These are phyloP conservation scores for Actinomortierella ambigua DNA, from an alignment of 371 early-diverging fungal genomes.

Conservation along the genomic window DNA sequence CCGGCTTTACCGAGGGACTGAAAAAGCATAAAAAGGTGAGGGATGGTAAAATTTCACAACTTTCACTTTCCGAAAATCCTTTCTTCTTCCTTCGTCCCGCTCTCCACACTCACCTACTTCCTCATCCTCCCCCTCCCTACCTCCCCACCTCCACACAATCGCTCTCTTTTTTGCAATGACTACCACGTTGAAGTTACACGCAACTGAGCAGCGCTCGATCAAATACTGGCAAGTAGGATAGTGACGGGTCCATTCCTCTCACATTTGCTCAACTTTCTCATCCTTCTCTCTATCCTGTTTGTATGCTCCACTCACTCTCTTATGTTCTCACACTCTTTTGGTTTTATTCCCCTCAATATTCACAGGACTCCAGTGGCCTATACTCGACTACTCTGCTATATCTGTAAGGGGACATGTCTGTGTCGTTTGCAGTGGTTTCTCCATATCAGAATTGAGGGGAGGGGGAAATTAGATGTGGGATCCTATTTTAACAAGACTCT, in stretches of 20 bases:
- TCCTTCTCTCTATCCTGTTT: not conserved
- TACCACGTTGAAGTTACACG: not conserved
- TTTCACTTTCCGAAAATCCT: no score
- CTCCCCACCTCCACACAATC: not conserved
- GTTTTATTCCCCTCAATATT: not conserved
- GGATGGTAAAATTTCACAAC: no score
- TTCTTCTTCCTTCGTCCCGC: not conserved
- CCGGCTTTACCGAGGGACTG: no score
- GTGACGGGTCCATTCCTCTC: no score
- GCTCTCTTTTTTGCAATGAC: not conserved
- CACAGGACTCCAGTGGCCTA: slow-evolving; percentile 37
- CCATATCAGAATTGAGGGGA: no score
- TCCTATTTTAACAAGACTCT: no score
- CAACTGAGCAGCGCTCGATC: slow-evolving; percentile 25
- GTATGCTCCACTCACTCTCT: not conserved
- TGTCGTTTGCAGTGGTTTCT: not conserved
- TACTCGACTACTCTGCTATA: slow-evolving; percentile 32
- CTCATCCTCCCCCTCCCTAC: not conserved
- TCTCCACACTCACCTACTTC: not conserved
- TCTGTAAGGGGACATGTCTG: slow-evolving; percentile 17
- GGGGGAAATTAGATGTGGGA: no score
- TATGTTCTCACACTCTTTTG: no score
- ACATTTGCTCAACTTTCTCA: not conserved
- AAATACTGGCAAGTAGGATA: slow-evolving; percentile 34
- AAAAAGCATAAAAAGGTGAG: no score